Percentiles rank a stretch among this genome's conserved stretches.
These are phyloP conservation scores for Paramecium octaurelia DNA, from an alignment of 73 alveolate species.

Conservation along the genomic window DNA sequence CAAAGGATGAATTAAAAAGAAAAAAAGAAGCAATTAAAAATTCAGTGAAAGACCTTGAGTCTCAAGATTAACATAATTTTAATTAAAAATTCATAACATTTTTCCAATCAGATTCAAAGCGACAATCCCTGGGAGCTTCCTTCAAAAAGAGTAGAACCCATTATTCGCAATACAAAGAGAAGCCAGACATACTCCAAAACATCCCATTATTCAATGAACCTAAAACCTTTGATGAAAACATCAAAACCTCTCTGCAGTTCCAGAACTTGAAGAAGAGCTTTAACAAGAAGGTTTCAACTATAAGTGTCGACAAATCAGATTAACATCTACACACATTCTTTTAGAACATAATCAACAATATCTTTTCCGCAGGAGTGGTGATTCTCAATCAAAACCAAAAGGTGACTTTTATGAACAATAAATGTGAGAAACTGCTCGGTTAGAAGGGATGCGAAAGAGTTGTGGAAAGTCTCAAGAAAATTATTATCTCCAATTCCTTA, in stretches of 20 bases:
- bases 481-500: not conserved
- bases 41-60: not conserved
- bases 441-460: not conserved
- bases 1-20: not conserved
- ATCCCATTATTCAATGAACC: not conserved
- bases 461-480: not conserved
- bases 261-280: not conserved
- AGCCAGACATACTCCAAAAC: not conserved
- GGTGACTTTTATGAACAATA: not conserved
- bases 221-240: not conserved
- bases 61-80: not conserved
- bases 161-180: not conserved
- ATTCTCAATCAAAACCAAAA: not conserved
- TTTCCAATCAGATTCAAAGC: not conserved
- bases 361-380: not conserved
- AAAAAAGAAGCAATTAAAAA: not conserved
- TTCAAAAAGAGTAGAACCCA: constrained; percentile 27
- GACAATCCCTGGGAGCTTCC: not conserved
- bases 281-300: not conserved
- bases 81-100: not conserved
- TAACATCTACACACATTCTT: not conserved
- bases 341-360: not conserved
- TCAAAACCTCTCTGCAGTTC: not conserved
- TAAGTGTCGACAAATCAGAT: constrained; percentile 13
- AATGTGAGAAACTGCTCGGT: not conserved